These are phyloP conservation scores for Mycena albidolilacea DNA, from an alignment of 768 basidiomycete genomes.

Conservation along the genomic window DNA sequence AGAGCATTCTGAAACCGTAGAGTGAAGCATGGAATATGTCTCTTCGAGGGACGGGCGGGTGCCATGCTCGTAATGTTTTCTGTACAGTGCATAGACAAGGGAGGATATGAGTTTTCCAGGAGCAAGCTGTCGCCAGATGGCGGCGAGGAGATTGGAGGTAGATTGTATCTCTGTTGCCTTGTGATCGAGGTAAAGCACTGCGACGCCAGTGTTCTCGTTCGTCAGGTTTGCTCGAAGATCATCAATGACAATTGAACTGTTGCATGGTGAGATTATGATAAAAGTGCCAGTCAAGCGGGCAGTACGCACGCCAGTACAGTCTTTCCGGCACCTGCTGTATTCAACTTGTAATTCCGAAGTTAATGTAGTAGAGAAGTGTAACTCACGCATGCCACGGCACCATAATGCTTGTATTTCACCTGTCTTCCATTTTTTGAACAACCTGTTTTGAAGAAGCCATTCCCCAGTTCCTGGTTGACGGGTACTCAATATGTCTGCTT, in stretches of 20 bases:
- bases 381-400: conserved; percentile 9
- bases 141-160: conserved; percentile 7
- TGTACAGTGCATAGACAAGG: background rate
- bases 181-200: conserved; percentile 12
- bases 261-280: background rate
- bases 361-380: too few relatives aligned
- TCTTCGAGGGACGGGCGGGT: background rate
- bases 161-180: background rate
- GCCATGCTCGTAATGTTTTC: background rate
- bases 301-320: conserved; percentile 14
- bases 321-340: background rate
- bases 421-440: conserved; percentile 1
- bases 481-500: too few relatives aligned
- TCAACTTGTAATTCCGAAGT: background rate
- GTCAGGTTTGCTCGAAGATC: background rate
- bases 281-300: too few relatives aligned
- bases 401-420: background rate
- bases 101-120: background rate
- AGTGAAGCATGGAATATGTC: background rate
- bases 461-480: background rate
- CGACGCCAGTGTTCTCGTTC: background rate
- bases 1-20: background rate
- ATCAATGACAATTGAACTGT: background rate
- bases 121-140: conserved; percentile 17
- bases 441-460: background rate